Percentiles rank a stretch among this genome's conserved stretches.
These are phyloP conservation scores for Camillea tinctor DNA, from an alignment of 2,329 filamentous ascomycete genomes.

Conservation along the genomic window DNA sequence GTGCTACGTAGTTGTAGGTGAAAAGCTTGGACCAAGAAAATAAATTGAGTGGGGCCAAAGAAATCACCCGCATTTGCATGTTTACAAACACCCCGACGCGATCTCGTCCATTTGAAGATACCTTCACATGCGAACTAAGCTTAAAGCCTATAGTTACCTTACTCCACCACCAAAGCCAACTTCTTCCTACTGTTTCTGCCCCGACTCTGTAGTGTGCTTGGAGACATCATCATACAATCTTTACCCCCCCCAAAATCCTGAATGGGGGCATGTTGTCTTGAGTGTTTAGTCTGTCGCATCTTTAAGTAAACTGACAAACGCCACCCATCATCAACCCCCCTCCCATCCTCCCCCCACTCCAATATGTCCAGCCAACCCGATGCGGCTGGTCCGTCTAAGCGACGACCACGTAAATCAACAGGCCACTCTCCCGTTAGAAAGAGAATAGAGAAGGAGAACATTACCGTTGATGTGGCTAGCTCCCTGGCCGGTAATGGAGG, in stretches of 20 bases:
- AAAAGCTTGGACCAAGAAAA: too few relatives aligned
- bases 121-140: not conserved
- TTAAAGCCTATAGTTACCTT: not conserved
- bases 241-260: not conserved
- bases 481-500: conserved; percentile 45
- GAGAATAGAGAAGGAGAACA: conserved; percentile 73
- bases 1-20: too few relatives aligned
- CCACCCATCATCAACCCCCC: not conserved
- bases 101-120: not conserved
- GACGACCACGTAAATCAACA: conserved; percentile 70
- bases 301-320: not conserved
- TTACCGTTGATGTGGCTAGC: conserved; percentile 63
- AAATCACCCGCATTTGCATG: not conserved
- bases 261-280: not conserved
- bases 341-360: conserved; percentile 8
- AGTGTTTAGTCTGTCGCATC: not conserved
- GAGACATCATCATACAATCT: not conserved
- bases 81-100: not conserved
- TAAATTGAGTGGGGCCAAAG: not conserved
- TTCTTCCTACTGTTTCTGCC: not conserved
- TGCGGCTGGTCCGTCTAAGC: conserved; percentile 53
- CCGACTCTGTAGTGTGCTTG: not conserved
- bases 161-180: not conserved
- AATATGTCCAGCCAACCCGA: conserved; percentile 43
- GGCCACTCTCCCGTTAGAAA: conserved; percentile 55